A percentile compares a stretch with the other conserved stretches of the same genome.
Evolutionary conservation across 2,329 filamentous ascomycete genomes (phyloP).

Genomic region (Zarea fungicola): DNA sequence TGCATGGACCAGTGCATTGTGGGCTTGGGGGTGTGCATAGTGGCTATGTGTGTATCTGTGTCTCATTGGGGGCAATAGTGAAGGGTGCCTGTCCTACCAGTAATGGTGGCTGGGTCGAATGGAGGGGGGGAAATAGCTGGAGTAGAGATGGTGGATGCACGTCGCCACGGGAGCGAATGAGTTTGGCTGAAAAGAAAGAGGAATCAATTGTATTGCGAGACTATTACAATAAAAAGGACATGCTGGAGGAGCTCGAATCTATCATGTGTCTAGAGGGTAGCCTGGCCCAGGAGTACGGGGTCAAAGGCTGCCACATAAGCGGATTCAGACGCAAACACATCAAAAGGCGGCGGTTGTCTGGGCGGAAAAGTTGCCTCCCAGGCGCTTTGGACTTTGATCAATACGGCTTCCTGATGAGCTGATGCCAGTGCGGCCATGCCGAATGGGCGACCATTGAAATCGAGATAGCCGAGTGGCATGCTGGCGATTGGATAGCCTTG

Average conservation of each 20-base stretch:
- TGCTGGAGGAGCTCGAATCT: background rate
- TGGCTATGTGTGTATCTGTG: background rate
- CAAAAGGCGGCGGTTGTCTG: background rate
- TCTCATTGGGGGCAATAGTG: background rate
- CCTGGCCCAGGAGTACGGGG: slow-evolving; percentile 1
- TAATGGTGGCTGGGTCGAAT: too few relatives aligned
- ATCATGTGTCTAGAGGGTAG: background rate
- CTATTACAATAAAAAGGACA: too few relatives aligned
- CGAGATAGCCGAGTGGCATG: slow-evolving; percentile 9
- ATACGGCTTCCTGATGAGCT: slow-evolving; percentile 6
- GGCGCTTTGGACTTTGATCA: slow-evolving; percentile 14
- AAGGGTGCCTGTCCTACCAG: too few relatives aligned
- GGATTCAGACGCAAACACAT: background rate
- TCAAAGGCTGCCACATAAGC: background rate
- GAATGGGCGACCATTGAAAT: slow-evolving; percentile 11
- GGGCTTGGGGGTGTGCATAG: background rate
- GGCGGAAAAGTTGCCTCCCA: slow-evolving; percentile 15
- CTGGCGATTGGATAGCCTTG: slow-evolving; percentile 10
- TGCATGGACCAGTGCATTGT: background rate
- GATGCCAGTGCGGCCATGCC: slow-evolving; percentile 12
- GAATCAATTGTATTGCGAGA: too few relatives aligned
- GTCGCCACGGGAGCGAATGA: too few relatives aligned
- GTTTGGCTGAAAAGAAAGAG: too few relatives aligned
- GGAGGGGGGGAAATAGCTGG: too few relatives aligned
- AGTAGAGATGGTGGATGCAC: too few relatives aligned